These are phyloP conservation scores for Xylaria grammica DNA, from an alignment of 495 filamentous ascomycete species.

Conservation along the genomic window DNA sequence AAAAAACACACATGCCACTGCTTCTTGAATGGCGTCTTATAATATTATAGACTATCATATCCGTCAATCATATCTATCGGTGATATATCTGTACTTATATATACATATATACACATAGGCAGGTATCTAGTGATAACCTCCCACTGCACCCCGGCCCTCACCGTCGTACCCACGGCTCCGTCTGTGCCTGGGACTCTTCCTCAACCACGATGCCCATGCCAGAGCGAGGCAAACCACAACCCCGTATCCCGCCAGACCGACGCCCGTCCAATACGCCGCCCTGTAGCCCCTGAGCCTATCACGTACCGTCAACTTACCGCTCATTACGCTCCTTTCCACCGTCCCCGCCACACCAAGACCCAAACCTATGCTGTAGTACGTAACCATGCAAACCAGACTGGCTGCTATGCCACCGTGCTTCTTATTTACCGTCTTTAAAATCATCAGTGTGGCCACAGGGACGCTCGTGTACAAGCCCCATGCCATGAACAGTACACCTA, in stretches of 20 bases:
- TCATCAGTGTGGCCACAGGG: conserved; percentile 59
- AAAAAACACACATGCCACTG: too few relatives aligned
- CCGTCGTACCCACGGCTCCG: neutral
- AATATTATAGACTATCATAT: too few relatives aligned
- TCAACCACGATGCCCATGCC: conserved; percentile 6
- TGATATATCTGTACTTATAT: too few relatives aligned
- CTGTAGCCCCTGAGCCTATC: conserved; percentile 53
- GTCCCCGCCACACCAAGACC: conserved; percentile 71
- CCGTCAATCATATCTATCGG: too few relatives aligned
- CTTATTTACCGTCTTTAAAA: conserved; percentile 57
- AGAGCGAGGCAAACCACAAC: conserved; percentile 39
- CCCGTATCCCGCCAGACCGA: conserved; percentile 56
- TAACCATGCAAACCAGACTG: conserved; percentile 65
- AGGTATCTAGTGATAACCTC: conserved; percentile 11
- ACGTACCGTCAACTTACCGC: conserved; percentile 47
- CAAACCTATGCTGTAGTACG: conserved; percentile 71
- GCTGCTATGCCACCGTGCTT: conserved; percentile 65
- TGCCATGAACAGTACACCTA: conserved; percentile 56
- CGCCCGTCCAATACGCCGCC: conserved; percentile 60
- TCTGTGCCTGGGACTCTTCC: neutral
- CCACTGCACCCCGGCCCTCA: neutral
- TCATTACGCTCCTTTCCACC: conserved; percentile 57
- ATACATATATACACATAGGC: too few relatives aligned
- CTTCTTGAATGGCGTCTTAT: too few relatives aligned
- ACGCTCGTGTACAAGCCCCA: conserved; percentile 68